Evolutionary conservation across 495 filamentous ascomycete genomes (phyloP).

Genomic region (Tuber indicum): DNA sequence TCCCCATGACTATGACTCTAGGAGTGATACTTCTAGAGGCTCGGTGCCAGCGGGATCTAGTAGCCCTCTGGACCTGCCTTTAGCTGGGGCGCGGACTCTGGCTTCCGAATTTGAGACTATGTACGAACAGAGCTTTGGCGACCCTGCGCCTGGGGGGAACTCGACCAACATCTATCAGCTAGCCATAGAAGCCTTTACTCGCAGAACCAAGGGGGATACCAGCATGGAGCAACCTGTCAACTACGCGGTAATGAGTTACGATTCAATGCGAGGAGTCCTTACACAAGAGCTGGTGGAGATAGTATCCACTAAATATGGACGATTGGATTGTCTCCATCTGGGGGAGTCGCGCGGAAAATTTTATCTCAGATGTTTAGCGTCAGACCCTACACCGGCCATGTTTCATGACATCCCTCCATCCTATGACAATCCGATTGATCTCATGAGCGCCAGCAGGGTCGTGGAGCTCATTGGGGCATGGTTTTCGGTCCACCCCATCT

Average conservation of each 20-base stretch:
- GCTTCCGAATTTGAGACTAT: background rate
- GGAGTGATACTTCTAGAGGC: background rate
- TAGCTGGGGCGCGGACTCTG: background rate
- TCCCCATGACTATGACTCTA: constrained; percentile 3
- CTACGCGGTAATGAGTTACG: background rate
- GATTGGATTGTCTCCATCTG: background rate
- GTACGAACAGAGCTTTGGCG: background rate
- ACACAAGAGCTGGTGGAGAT: constrained; percentile 2
- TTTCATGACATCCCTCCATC: background rate
- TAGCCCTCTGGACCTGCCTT: background rate
- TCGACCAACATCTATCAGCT: constrained; percentile 1
- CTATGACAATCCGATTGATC: background rate
- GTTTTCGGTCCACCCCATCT: background rate
- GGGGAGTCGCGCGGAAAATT: background rate
- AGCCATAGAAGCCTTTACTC: background rate
- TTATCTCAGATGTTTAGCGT: background rate
- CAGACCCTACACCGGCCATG: background rate
- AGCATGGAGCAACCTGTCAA: background rate
- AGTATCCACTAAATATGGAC: background rate
- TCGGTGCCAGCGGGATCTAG: background rate
- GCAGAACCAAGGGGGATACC: background rate
- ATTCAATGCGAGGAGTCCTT: background rate
- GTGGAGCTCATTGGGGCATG: constrained; percentile 3
- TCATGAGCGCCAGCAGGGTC: background rate
- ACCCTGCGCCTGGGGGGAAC: background rate